Base-by-base conservation (phyloP, 441 rosid species). In the Pelargonium australe region DNA sequence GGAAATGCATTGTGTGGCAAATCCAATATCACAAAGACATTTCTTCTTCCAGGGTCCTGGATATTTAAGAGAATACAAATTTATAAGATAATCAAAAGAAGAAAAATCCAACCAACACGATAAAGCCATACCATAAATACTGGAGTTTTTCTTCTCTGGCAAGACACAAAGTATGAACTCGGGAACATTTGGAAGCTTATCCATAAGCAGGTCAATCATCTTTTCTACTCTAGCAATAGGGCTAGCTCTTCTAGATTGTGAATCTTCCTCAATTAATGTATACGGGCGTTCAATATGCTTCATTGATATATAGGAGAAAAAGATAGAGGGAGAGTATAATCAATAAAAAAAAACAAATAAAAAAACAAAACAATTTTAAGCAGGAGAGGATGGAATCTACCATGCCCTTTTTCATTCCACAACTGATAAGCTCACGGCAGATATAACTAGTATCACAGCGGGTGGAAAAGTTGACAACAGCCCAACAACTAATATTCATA, bases 31-130 rank as follows among this genome's bases (percentile, higher is more conserved):
- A 72, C 83, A 67, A 16, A 90, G 89, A 81, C 95, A 75, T 72
- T 66, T 84, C 81, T 84, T 90, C 84, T 95, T 95, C 99, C 97
- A 92, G 65, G 98, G 98, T 65, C 98, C 98, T 89, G 70, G 43
- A 75, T 55, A 76, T 72, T 61, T 57, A 64, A 66, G 44, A 63
- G 66, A 77, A 73, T 69, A 67, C 53, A 66, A 74, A 11, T 71
- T 45, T 16, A 47, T 68, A 63, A 61, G 67, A 37, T 19, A 68
- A 34, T 28, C 41, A 16, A 64, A 43, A 57, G 7, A 60, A 70
- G 41, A 66, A 6, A 60, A 44, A 23, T 14, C 44, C 10, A n/a
- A 28, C 41, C 65, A 68, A 65, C 31, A 28, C 41, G 69, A 68
- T 43, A 16, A 57, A 69, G 20, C 40, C 72, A 25, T 77, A 89